Evolutionary conservation across 2,329 filamentous ascomycete genomes (phyloP).

Genomic region (Cercospora sp.): DNA sequence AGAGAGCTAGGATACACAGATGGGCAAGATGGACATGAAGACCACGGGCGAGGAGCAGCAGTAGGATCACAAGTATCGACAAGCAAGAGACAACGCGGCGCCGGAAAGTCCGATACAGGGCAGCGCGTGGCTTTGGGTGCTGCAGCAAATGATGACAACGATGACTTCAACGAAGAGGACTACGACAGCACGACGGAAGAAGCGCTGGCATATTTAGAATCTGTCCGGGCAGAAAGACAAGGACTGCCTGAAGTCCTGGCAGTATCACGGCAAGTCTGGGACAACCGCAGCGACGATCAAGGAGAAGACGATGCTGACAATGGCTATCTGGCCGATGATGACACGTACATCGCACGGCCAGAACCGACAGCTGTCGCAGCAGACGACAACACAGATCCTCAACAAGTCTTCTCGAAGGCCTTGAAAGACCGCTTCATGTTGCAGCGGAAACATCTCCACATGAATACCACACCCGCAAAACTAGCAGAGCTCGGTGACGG

Average conservation of each 20-base stretch:
- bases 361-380: slow-evolving; percentile 38
- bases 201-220: slow-evolving; percentile 38
- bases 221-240: slow-evolving; percentile 34
- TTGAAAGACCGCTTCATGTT: slow-evolving; percentile 64
- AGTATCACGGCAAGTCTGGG: slow-evolving; percentile 21
- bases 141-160: slow-evolving; percentile 27
- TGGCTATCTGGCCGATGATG: slow-evolving; percentile 70
- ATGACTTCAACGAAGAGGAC: slow-evolving; percentile 27
- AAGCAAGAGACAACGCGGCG: background rate
- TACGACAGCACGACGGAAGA: slow-evolving; percentile 33
- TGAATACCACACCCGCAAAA: slow-evolving; percentile 54
- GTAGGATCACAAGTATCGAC: background rate
- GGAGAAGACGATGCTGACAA: slow-evolving; percentile 38
- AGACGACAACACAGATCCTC: slow-evolving; percentile 46
- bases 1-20: background rate
- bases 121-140: slow-evolving; percentile 33
- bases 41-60: background rate
- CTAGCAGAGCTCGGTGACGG: slow-evolving; percentile 56
- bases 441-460: slow-evolving; percentile 64
- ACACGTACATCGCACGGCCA: slow-evolving; percentile 70
- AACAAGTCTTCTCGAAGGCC: slow-evolving; percentile 66
- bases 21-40: background rate
- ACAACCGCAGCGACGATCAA: slow-evolving; percentile 3
- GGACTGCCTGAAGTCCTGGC: slow-evolving; percentile 31
- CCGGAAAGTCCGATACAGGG: slow-evolving; percentile 20